Percentiles rank a stretch among this genome's conserved stretches.
phyloP scores from a whole-genome alignment of 805 yeast species.

The Metahyphopichia silvanorum region DNA sequence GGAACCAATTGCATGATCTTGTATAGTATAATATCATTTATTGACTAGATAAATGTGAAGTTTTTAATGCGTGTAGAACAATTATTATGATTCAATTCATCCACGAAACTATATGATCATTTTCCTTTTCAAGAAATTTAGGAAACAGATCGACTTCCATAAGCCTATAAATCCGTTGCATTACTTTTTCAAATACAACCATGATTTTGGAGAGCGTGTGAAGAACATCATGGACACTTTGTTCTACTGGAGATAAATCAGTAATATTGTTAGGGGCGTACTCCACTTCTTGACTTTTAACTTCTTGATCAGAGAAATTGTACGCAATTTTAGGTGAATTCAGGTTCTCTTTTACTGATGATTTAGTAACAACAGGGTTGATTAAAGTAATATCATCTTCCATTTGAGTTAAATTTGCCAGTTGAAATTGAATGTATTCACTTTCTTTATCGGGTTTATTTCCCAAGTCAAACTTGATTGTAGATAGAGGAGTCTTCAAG shows the following conservation, averaged over 20 bases:
- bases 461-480: too few species aligned
- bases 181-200: constrained; percentile 46
- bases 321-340: too few species aligned
- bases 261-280: neutral
- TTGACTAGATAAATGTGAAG: too few species aligned
- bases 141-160: constrained; percentile 75
- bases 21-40: neutral
- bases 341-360: too few species aligned
- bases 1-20: constrained; percentile 59
- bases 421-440: too few species aligned
- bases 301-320: too few species aligned
- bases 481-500: constrained; percentile 9
- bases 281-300: neutral
- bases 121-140: constrained; percentile 48
- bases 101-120: too few species aligned
- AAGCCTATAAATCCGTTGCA: constrained; percentile 48
- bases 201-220: constrained; percentile 12
- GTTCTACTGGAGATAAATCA: constrained; percentile 9
- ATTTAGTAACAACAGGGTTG: too few species aligned
- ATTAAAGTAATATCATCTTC: too few species aligned
- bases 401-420: too few species aligned
- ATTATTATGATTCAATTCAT: neutral
- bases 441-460: neutral
- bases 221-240: constrained; percentile 2
- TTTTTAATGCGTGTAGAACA: too few species aligned